Conservation (phyloP, 2,329 filamentous ascomycete species). For the Curvularia eragrostidis region DNA sequence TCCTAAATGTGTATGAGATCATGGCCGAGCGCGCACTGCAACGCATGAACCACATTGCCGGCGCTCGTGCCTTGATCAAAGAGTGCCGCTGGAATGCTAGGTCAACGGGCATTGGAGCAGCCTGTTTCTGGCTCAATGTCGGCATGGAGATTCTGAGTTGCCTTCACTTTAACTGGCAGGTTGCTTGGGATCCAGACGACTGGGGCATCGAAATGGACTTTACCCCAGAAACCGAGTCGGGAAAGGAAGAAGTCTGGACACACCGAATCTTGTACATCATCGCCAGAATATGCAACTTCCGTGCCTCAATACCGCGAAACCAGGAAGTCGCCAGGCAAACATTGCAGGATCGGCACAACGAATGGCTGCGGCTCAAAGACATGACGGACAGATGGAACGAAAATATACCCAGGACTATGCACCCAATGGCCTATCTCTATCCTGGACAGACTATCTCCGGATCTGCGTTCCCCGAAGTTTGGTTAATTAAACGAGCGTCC, state of each 20-base stretch:
- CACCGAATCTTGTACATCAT: constrained; percentile 88
- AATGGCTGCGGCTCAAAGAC: constrained; percentile 82
- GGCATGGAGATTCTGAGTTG: constrained; percentile 90
- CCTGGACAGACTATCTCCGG: constrained; percentile 70
- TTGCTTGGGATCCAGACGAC: constrained; percentile 86
- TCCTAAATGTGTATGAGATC: constrained; percentile 90
- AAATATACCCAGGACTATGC: constrained; percentile 82
- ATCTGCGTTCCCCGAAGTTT: constrained; percentile 85
- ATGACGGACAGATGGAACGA: constrained; percentile 84
- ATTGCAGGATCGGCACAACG: constrained; percentile 68
- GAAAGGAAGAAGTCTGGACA: constrained; percentile 83
- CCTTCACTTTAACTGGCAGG: constrained; percentile 83
- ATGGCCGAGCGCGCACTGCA: constrained; percentile 82
- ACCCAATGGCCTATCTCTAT: constrained; percentile 79
- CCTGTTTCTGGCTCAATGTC: constrained; percentile 94
- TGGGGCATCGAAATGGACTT: constrained; percentile 88
- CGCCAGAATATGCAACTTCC: constrained; percentile 85
- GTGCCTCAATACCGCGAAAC: constrained; percentile 70
- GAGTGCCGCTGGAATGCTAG: constrained; percentile 88
- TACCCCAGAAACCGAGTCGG: constrained; percentile 61
- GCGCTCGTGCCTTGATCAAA: constrained; percentile 82
- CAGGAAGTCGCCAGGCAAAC: constrained; percentile 66
- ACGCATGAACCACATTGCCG: constrained; percentile 88
- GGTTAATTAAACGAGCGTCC: constrained; percentile 83
- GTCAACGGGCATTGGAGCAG: constrained; percentile 78